Percentiles rank a stretch among this genome's conserved stretches.
Conservation (phyloP, 73 alveolate species). For the Paramecium bursaria region DNA sequence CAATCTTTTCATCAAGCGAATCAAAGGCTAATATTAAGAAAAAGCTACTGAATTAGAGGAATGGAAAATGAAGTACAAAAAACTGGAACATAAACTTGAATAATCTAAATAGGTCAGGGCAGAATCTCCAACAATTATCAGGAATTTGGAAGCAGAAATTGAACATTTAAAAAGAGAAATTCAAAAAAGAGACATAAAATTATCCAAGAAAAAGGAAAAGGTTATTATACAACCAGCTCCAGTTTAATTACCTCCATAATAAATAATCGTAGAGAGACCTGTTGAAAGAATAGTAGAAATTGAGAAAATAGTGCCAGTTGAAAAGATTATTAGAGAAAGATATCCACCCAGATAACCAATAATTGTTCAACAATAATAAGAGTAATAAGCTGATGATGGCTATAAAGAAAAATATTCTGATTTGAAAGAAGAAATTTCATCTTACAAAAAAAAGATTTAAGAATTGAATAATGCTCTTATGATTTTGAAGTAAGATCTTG, state of each 20-base stretch:
- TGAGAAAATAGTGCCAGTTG: conserved; percentile 52
- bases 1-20: neutral
- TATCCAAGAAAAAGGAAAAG: conserved; percentile 39
- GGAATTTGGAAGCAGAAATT: conserved; percentile 28
- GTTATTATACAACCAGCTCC: conserved; percentile 22
- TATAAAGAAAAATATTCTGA: neutral
- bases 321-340: conserved; percentile 52
- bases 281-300: conserved; percentile 54
- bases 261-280: conserved; percentile 54
- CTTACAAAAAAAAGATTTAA: neutral
- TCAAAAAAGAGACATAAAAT: conserved; percentile 9
- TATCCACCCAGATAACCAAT: conserved; percentile 55
- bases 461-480: conserved; percentile 14
- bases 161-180: conserved; percentile 39
- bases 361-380: conserved; percentile 13
- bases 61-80: conserved; percentile 32
- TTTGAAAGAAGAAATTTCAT: conserved; percentile 2
- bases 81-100: conserved; percentile 19
- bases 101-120: neutral
- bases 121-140: conserved; percentile 30
- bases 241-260: conserved; percentile 28
- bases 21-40: conserved; percentile 31
- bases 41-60: conserved; percentile 35
- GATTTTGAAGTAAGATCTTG: neutral
- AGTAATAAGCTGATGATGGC: conserved; percentile 17